Base-by-base conservation (phyloP, 345 rosid species). In the Hypericum androsaemum region DNA sequence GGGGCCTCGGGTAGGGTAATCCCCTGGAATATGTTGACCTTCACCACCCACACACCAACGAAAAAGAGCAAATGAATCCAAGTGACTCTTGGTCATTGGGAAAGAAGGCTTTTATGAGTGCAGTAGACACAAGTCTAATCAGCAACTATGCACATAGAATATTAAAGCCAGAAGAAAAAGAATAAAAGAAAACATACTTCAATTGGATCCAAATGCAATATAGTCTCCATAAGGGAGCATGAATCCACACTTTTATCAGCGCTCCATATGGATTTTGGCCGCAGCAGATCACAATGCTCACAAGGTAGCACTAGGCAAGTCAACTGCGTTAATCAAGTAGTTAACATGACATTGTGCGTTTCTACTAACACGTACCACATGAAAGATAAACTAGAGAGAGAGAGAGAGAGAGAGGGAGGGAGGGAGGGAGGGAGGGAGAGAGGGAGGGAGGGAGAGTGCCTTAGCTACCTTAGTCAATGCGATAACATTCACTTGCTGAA, bases 1-100 rank as follows among this genome's bases (percentile, higher is more conserved):
- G 95, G 95, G 59, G 97, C 97, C 63, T 83, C 88, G 38, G 94
- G 90, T 68, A 80, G 71, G 36, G 98, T 85, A 58, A 85, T 61
- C 47, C 97, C 98, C 54, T 62, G 81, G 77, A 92, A 92, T 60
- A 92, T 62, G 66, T 88, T 88, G 37, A 80, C 81, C 98, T 90
- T 70, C 61, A 71, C 56, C 59, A 62, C 50, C 69, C 53, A 69
- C 7, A 41, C 15, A 17, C 51, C 43, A 15, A 44, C n/a, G 39
- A 12, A 43, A 35, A 43, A 5, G 13, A 35, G 9, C 4, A 8
- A 56, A 43, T 7, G 3, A 45, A 40, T 12, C 14, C 32, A 22
- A 22, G 32, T 4, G 32, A 22, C 32, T 22, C 32, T 22, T 22
- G 32, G 32, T 22, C 2, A 22, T 22, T 22, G 32, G 32, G 32